phyloP scores from a whole-genome alignment of 495 filamentous ascomycete species.

The Aspergillus avenaceus region DNA sequence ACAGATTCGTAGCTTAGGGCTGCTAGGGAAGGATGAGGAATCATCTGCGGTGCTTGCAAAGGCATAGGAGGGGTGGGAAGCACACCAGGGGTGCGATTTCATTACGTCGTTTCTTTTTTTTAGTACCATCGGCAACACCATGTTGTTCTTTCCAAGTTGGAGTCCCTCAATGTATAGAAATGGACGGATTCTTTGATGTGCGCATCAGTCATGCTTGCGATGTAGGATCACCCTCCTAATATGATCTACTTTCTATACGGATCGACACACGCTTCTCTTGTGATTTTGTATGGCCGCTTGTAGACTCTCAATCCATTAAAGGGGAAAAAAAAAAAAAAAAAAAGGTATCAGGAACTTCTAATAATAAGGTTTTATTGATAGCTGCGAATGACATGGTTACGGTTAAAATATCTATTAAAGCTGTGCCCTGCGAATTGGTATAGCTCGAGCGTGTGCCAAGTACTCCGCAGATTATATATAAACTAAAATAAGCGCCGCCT shows the following conservation, averaged over 20 bases:
- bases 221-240: too few relatives aligned
- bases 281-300: background rate
- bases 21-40: constrained; percentile 79
- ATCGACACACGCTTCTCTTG: too few relatives aligned
- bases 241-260: too few relatives aligned
- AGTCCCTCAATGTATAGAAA: constrained; percentile 42
- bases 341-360: too few relatives aligned
- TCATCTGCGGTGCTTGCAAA: constrained; percentile 57
- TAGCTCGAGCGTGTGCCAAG: background rate
- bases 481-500: constrained; percentile 2
- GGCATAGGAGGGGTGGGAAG: constrained; percentile 16
- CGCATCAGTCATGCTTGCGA: background rate
- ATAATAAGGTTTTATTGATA: background rate
- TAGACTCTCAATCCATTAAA: too few relatives aligned
- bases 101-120: constrained; percentile 25
- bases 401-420: background rate
- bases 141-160: constrained; percentile 20
- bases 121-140: constrained; percentile 23
- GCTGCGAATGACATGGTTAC: background rate
- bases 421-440: background rate
- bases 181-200: constrained; percentile 12
- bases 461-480: constrained; percentile 3
- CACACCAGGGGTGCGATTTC: constrained; percentile 21
- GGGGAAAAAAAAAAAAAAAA: too few relatives aligned
- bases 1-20: constrained; percentile 76